Percentiles rank a stretch among this genome's conserved stretches.
Conservation (phyloP, 306 rosid species). For the Bauhinia variegata region DNA sequence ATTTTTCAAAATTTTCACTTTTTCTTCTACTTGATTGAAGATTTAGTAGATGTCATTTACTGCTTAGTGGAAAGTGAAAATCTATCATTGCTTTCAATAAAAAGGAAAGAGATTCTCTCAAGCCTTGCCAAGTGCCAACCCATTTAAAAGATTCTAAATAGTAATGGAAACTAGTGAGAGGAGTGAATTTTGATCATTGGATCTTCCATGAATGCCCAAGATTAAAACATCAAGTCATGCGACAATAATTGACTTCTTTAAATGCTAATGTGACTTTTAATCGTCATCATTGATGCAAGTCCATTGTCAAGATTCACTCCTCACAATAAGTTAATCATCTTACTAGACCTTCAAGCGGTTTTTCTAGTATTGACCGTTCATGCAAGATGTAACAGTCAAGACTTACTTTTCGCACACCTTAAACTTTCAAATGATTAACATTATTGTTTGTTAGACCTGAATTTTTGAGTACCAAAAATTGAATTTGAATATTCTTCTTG, state of each 20-base stretch:
- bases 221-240: not conserved
- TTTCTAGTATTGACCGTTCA: too few relatives aligned
- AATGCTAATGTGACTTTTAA: too few relatives aligned
- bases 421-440: slow-evolving; percentile 1
- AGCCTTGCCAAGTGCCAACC: slow-evolving; percentile 13
- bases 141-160: not conserved
- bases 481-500: slow-evolving; percentile 14
- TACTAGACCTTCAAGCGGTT: too few relatives aligned
- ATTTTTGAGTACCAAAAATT: slow-evolving; percentile 11
- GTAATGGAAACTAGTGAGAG: not conserved
- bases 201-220: not conserved
- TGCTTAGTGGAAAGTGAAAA: not conserved
- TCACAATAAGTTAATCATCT: too few relatives aligned
- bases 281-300: too few relatives aligned
- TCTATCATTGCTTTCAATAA: not conserved
- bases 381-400: too few relatives aligned
- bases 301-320: too few relatives aligned
- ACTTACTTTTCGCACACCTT: not conserved
- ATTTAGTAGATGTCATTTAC: not conserved
- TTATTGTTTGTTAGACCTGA: slow-evolving; percentile 4
- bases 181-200: not conserved
- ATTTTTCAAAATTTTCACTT: not conserved
- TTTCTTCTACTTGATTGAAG: not conserved
- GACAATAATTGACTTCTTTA: too few relatives aligned
- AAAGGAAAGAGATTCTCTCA: not conserved